phyloP scores from a whole-genome alignment of 306 rosid species.

The Canavalia ensiformis region DNA sequence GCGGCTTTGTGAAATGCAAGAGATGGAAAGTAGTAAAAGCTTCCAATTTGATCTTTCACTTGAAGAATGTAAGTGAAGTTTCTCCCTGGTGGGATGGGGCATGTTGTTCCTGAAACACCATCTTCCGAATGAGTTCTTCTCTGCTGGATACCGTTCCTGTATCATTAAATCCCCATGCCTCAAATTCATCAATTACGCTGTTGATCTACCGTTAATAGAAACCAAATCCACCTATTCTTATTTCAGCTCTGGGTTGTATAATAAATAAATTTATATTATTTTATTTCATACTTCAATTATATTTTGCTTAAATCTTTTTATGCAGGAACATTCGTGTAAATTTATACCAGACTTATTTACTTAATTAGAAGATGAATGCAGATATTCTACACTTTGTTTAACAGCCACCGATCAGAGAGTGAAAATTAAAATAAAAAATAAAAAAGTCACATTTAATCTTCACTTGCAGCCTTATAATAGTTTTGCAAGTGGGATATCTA shows the following conservation, averaged over 20 bases:
- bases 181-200: background rate
- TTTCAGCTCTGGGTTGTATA: background rate
- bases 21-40: constrained; percentile 92
- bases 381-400: background rate
- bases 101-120: constrained; percentile 90
- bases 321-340: background rate
- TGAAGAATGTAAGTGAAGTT: constrained; percentile 95
- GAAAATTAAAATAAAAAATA: too few relatives aligned
- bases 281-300: background rate
- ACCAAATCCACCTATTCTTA: too few relatives aligned
- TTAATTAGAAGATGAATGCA: background rate
- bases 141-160: constrained; percentile 90
- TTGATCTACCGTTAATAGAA: too few relatives aligned
- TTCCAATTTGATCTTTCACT: constrained; percentile 97
- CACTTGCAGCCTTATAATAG: too few relatives aligned
- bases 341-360: background rate
- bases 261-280: background rate
- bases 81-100: constrained; percentile 93
- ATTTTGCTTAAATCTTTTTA: background rate
- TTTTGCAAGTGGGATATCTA: too few relatives aligned
- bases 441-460: too few relatives aligned
- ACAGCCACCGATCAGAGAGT: too few relatives aligned
- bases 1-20: constrained; percentile 97
- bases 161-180: background rate
- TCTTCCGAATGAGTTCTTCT: constrained; percentile 95